Evolutionary conservation across 73 alveolate species (phyloP).

Genomic region (Paramecium biaurelia): DNA sequence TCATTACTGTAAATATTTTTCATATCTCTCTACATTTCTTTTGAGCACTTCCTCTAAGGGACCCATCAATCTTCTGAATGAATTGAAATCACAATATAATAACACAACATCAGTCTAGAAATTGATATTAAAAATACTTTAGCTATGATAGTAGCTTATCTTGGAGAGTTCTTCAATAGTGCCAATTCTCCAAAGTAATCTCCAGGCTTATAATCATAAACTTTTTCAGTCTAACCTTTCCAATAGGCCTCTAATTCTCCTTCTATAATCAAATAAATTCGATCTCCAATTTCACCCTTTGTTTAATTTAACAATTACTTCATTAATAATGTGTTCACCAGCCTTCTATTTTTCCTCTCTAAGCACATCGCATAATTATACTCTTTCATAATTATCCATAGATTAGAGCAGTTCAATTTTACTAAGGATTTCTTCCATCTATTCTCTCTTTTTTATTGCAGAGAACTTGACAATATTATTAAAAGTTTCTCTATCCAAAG

Average conservation of each 20-base stretch:
- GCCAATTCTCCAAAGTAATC: conserved; percentile 97
- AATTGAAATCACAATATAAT: conserved; percentile 68
- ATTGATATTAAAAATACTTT: neutral
- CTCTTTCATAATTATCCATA: conserved; percentile 87
- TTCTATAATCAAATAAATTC: conserved; percentile 76
- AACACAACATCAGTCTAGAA: conserved; percentile 64
- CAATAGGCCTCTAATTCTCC: conserved; percentile 78
- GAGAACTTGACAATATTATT: conserved; percentile 82
- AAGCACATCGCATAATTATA: conserved; percentile 86
- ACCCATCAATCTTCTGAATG: conserved; percentile 77
- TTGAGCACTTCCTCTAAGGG: conserved; percentile 64
- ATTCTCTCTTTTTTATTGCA: conserved; percentile 87
- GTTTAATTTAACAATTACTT: neutral
- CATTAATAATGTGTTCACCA: conserved; percentile 74
- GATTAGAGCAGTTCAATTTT: conserved; percentile 74
- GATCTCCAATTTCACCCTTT: conserved; percentile 76
- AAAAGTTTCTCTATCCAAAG: conserved; percentile 78
- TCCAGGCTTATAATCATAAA: conserved; percentile 81
- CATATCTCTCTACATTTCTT: conserved; percentile 44
- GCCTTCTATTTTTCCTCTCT: conserved; percentile 67
- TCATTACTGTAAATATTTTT: neutral
- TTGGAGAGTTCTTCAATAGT: conserved; percentile 86
- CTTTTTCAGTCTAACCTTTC: conserved; percentile 75
- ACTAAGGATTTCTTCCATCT: conserved; percentile 79
- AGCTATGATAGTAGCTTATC: conserved; percentile 92